Conservation (phyloP, 495 filamentous ascomycete species). For the Penicillium crystallinum region DNA sequence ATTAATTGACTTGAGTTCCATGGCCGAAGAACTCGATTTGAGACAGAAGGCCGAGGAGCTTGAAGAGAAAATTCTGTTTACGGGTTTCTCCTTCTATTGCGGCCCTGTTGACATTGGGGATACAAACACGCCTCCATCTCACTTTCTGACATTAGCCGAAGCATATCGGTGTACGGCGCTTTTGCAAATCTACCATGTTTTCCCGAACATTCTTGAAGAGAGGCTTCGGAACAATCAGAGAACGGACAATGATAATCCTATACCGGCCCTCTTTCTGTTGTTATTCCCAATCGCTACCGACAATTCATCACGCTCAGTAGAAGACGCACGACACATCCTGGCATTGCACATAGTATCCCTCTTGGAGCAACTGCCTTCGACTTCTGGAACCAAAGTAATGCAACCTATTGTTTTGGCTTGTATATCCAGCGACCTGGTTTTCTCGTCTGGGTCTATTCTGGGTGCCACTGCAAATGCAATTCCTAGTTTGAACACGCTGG, state of each 20-base stretch:
- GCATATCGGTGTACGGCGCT: constrained; percentile 22
- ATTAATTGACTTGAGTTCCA: constrained; percentile 14
- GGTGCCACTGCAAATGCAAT: constrained; percentile 17
- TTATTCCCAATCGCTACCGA: constrained; percentile 7
- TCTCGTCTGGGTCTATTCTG: constrained; percentile 17
- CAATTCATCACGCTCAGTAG: constrained; percentile 3
- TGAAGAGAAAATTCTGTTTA: constrained; percentile 20
- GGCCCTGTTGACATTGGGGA: constrained; percentile 23
- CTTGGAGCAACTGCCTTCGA: constrained; percentile 19
- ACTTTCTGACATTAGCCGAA: constrained; percentile 23
- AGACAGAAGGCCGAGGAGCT: constrained; percentile 16
- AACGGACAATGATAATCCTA: background rate
- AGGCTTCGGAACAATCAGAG: constrained; percentile 9
- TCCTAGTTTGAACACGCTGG: constrained; percentile 17
- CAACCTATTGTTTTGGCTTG: constrained; percentile 19
- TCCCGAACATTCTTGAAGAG: constrained; percentile 20
- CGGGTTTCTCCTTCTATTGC: constrained; percentile 20
- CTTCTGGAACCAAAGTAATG: constrained; percentile 23
- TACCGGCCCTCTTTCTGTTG: constrained; percentile 16
- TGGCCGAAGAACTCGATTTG: constrained; percentile 20
- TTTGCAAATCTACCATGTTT: constrained; percentile 25
- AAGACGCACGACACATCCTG: constrained; percentile 15
- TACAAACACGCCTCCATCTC: constrained; percentile 21
- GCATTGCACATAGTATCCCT: constrained; percentile 24
- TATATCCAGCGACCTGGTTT: constrained; percentile 25